Evolutionary conservation across 148 eudicot species (phyloP).

Genomic region (Diospyros kaki): DNA sequence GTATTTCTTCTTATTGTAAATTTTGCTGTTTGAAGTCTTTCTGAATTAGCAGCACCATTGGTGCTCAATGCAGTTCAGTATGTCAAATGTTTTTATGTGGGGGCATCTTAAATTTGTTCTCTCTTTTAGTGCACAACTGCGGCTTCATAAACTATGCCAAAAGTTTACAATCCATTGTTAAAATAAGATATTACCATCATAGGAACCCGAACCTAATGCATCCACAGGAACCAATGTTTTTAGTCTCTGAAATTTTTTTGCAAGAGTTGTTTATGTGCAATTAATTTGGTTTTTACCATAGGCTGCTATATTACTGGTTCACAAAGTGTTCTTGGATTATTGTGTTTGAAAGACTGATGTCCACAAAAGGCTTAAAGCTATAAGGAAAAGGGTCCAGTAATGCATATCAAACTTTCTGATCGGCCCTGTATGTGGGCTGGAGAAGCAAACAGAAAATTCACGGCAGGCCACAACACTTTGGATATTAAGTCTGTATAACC

Average conservation of each 20-base stretch:
- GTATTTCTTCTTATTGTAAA: slow-evolving; percentile 30
- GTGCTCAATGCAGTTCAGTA: background rate
- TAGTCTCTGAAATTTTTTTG: background rate
- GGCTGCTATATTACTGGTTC: background rate
- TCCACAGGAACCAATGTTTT: background rate
- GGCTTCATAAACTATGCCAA: background rate
- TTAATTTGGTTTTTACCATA: too few relatives aligned
- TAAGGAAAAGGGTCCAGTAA: too few relatives aligned
- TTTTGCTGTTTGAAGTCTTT: background rate
- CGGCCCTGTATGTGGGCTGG: too few relatives aligned
- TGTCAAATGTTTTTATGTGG: background rate
- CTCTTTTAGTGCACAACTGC: background rate
- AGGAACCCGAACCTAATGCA: background rate
- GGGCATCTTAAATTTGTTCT: background rate
- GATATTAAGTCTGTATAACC: too few relatives aligned
- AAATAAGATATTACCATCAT: background rate
- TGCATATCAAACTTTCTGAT: too few relatives aligned
- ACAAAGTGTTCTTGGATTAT: background rate
- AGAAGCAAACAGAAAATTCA: too few relatives aligned
- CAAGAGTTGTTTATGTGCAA: too few relatives aligned
- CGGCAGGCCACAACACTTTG: too few relatives aligned
- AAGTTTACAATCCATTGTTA: background rate
- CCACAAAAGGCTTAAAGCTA: too few relatives aligned
- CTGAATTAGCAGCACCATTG: background rate
- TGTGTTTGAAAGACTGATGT: background rate